Percentiles rank a stretch among this genome's conserved stretches.
These are phyloP conservation scores for Flaveria bidentis DNA, from an alignment of 129 eudicot genomes.

Conservation along the genomic window DNA sequence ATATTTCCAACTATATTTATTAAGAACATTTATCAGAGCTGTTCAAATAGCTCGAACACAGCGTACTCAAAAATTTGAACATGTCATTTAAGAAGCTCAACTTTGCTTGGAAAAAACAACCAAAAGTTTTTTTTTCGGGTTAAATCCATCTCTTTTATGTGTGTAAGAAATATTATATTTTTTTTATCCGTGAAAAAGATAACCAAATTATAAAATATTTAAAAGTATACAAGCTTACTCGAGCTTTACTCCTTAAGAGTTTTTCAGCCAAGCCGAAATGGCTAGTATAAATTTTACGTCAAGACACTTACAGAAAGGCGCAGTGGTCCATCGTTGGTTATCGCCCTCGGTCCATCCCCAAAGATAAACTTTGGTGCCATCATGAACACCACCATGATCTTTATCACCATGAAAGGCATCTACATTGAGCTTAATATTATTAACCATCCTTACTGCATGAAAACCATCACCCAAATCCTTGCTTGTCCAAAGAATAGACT, in stretches of 20 bases:
- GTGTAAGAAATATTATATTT: too few relatives aligned
- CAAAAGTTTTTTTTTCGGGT: too few relatives aligned
- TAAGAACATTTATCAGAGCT: too few relatives aligned
- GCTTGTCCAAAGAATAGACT: slow-evolving; percentile 67
- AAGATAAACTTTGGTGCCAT: slow-evolving; percentile 58
- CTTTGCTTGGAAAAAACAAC: too few relatives aligned
- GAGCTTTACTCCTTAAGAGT: too few relatives aligned
- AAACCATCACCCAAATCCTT: slow-evolving; percentile 30
- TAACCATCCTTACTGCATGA: slow-evolving; percentile 46
- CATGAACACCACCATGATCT: slow-evolving; percentile 61
- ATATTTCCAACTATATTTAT: too few relatives aligned
- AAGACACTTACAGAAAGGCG: slow-evolving; percentile 52
- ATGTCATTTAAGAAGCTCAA: too few relatives aligned
- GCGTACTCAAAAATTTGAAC: too few relatives aligned
- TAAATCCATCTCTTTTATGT: too few relatives aligned
- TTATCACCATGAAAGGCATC: slow-evolving; percentile 56
- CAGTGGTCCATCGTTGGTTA: slow-evolving; percentile 68
- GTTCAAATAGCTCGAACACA: too few relatives aligned
- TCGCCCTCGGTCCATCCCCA: slow-evolving; percentile 77
- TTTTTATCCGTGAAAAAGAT: too few relatives aligned
- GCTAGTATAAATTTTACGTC: neutral
- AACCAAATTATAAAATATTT: neutral
- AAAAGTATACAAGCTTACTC: too few relatives aligned
- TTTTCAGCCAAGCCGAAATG: neutral
- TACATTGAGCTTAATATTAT: slow-evolving; percentile 53